phyloP scores from a whole-genome alignment of 192 early-diverging fungal species.

The Coemansia sp. region DNA sequence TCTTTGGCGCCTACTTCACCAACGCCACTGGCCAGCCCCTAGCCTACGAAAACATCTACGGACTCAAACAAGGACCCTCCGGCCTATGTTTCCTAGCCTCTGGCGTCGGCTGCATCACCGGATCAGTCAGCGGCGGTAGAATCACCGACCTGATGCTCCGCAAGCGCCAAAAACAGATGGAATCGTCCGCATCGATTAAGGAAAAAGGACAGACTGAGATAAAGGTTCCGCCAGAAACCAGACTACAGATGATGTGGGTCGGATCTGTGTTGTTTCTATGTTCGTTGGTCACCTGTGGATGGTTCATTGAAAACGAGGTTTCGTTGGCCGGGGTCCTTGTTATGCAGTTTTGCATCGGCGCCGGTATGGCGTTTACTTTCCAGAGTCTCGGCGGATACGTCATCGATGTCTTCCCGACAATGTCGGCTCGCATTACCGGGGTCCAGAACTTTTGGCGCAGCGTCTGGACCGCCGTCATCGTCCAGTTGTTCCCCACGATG shows the following conservation, averaged over 20 bases:
- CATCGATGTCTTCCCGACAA: conserved; percentile 52
- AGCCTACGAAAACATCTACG: conserved; percentile 47
- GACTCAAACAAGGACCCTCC: conserved; percentile 40
- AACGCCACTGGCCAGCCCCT: conserved; percentile 50
- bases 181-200: neutral
- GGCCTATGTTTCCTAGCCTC: conserved; percentile 55
- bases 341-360: conserved; percentile 40
- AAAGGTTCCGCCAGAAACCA: conserved; percentile 33
- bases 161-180: neutral
- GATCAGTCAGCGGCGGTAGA: conserved; percentile 48
- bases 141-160: conserved; percentile 37
- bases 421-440: conserved; percentile 47
- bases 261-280: conserved; percentile 36
- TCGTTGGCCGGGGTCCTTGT: conserved; percentile 43
- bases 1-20: conserved; percentile 57
- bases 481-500: conserved; percentile 49
- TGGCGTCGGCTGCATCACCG: conserved; percentile 51
- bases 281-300: conserved; percentile 29
- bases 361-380: conserved; percentile 49
- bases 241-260: conserved; percentile 39
- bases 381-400: conserved; percentile 45
- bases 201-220: neutral
- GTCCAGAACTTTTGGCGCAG: conserved; percentile 55
- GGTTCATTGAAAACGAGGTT: conserved; percentile 33
- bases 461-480: conserved; percentile 42